Evolutionary conservation across 441 rosid species (phyloP).

Genomic region (Populus tomentosa): DNA sequence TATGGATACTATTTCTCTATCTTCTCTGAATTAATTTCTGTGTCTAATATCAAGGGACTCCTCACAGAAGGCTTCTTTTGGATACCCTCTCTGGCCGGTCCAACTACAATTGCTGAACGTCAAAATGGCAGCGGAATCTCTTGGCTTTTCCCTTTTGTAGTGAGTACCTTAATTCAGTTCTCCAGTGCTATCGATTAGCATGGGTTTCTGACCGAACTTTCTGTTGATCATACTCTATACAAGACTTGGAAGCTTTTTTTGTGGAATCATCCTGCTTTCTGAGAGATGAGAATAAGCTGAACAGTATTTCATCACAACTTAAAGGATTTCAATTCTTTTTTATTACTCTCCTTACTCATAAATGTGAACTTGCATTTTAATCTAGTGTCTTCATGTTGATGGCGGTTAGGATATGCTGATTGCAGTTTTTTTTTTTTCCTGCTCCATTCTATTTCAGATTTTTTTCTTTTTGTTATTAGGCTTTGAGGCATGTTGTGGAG

Average conservation of each 20-base stretch:
- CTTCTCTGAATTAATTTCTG: constrained; percentile 18
- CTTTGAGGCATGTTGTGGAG: neutral
- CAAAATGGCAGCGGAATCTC: constrained; percentile 83
- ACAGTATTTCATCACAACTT: neutral
- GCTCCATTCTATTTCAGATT: neutral
- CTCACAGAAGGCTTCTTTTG: constrained; percentile 97
- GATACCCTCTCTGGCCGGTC: constrained; percentile 97
- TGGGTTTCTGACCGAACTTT: neutral
- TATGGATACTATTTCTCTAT: neutral
- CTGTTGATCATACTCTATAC: neutral
- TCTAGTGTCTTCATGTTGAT: too few species aligned
- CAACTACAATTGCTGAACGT: constrained; percentile 81
- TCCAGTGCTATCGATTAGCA: neutral
- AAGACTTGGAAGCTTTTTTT: neutral
- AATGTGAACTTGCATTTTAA: too few species aligned
- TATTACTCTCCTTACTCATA: too few species aligned
- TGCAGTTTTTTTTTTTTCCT: neutral
- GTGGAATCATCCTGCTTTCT: neutral
- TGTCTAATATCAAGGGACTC: constrained; percentile 59
- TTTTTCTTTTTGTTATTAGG: neutral
- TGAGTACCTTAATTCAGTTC: constrained; percentile 29
- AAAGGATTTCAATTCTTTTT: neutral
- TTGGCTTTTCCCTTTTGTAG: constrained; percentile 91
- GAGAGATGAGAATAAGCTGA: neutral
- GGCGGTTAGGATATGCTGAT: too few species aligned